phyloP scores from a whole-genome alignment of 306 rosid species.

The Styphnolobium japonicum region DNA sequence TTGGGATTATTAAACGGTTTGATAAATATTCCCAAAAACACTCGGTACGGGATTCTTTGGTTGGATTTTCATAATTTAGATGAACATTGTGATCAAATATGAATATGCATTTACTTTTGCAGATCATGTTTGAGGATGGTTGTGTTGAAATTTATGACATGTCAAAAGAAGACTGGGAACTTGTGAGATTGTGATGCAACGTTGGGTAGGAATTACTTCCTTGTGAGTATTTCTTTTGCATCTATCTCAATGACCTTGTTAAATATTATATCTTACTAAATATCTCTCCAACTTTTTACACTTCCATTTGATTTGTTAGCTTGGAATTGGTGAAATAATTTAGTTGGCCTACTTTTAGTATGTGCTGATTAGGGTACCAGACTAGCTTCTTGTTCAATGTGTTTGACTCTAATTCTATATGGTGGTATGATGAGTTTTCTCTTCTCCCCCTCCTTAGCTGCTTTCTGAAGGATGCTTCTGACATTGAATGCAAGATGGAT shows the following conservation, averaged over 20 bases:
- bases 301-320: background rate
- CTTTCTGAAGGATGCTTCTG: slow-evolving; percentile 4
- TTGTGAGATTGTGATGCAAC: slow-evolving; percentile 47
- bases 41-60: slow-evolving; percentile 44
- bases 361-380: background rate
- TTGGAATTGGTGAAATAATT: background rate
- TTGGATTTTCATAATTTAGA: slow-evolving; percentile 15
- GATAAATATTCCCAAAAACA: slow-evolving; percentile 65
- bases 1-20: slow-evolving; percentile 69
- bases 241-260: slow-evolving; percentile 4
- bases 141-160: slow-evolving; percentile 55
- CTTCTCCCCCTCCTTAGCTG: background rate
- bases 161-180: slow-evolving; percentile 89
- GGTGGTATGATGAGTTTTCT: background rate
- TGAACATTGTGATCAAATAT: background rate
- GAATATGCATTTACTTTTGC: slow-evolving; percentile 31
- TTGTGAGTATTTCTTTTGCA: slow-evolving; percentile 22
- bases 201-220: slow-evolving; percentile 23
- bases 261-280: background rate
- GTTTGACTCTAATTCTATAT: background rate
- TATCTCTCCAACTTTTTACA: background rate
- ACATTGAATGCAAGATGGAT: background rate
- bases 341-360: background rate
- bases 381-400: background rate
- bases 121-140: slow-evolving; percentile 88